Evolutionary conservation across 768 basidiomycete genomes (phyloP).

Genomic region (Leccinellum albellum): DNA sequence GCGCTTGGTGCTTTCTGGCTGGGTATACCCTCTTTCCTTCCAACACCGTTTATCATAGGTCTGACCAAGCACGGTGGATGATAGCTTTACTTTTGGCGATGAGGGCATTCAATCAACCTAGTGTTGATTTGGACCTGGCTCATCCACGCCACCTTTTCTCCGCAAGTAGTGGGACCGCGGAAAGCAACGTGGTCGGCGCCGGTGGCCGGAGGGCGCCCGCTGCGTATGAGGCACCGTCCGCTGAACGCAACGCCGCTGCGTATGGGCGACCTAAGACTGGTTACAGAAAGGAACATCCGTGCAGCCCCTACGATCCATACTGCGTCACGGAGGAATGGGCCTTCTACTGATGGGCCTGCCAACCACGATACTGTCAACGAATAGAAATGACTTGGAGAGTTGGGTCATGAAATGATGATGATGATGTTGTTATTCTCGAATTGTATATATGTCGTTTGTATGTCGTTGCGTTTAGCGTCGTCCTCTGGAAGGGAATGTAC

Average conservation of each 20-base stretch:
- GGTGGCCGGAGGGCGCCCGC: conserved; percentile 27
- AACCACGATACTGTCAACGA: conserved; percentile 1
- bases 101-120: conserved; percentile 35
- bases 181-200: conserved; percentile 33
- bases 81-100: conserved; percentile 42
- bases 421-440: conserved; percentile 4
- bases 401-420: conserved; percentile 8
- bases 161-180: conserved; percentile 32
- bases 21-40: conserved; percentile 42
- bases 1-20: conserved; percentile 75
- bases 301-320: conserved; percentile 56
- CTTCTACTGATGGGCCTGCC: conserved; percentile 35
- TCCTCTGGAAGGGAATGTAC: conserved; percentile 17
- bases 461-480: conserved; percentile 3
- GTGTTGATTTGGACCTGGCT: conserved; percentile 26
- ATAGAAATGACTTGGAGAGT: neutral
- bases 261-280: conserved; percentile 29
- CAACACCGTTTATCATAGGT: neutral
- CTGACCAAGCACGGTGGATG: conserved; percentile 1
- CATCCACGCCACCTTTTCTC: conserved; percentile 32
- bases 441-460: conserved; percentile 25
- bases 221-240: conserved; percentile 16
- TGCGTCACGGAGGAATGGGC: conserved; percentile 73
- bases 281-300: conserved; percentile 46
- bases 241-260: conserved; percentile 30